phyloP scores from a whole-genome alignment of 371 early-diverging fungal genomes.

The Capillidium rhysosporum region DNA sequence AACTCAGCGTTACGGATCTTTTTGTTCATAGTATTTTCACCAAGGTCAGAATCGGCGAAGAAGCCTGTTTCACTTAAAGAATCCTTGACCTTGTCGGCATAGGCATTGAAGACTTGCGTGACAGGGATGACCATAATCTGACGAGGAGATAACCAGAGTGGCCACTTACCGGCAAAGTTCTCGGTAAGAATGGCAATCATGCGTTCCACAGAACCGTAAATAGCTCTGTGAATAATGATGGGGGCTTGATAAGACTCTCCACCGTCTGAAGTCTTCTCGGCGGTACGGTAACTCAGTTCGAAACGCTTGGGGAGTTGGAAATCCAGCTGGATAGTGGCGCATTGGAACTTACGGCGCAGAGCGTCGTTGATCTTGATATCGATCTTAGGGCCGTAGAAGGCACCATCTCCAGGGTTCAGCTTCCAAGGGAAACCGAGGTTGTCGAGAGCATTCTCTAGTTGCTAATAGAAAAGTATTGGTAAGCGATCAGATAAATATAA shows the following conservation, averaged over 20 bases:
- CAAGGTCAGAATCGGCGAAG: slow-evolving; percentile 64
- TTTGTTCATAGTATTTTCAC: slow-evolving; percentile 79
- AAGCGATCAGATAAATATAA: too few species aligned
- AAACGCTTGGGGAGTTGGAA: slow-evolving; percentile 88
- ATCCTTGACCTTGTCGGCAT: slow-evolving; percentile 24
- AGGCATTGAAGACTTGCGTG: slow-evolving; percentile 16
- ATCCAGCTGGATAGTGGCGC: slow-evolving; percentile 98
- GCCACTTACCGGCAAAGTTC: slow-evolving; percentile 76
- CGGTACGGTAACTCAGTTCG: slow-evolving; percentile 50
- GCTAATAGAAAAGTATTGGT: too few species aligned
- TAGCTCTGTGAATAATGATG: slow-evolving; percentile 92
- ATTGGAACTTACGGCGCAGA: slow-evolving; percentile 79
- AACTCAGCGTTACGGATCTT: slow-evolving; percentile 85
- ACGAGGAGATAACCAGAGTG: slow-evolving; percentile 98
- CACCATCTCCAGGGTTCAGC: slow-evolving; percentile 97
- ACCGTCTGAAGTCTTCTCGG: slow-evolving; percentile 16
- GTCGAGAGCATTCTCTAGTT: slow-evolving; percentile 60
- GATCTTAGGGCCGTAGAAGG: slow-evolving; percentile 99
- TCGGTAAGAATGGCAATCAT: slow-evolving; percentile 91
- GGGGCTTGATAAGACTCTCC: slow-evolving; percentile 33
- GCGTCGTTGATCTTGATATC: slow-evolving; percentile 98
- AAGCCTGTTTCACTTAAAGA: slow-evolving; percentile 34
- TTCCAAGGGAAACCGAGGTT: slow-evolving; percentile 63
- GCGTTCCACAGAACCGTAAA: slow-evolving; percentile 83
- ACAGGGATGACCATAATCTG: slow-evolving; percentile 89